Percentiles rank a stretch among this genome's conserved stretches.
Conservation (phyloP, 768 basidiomycete species). For the Tricholoma sp. region DNA sequence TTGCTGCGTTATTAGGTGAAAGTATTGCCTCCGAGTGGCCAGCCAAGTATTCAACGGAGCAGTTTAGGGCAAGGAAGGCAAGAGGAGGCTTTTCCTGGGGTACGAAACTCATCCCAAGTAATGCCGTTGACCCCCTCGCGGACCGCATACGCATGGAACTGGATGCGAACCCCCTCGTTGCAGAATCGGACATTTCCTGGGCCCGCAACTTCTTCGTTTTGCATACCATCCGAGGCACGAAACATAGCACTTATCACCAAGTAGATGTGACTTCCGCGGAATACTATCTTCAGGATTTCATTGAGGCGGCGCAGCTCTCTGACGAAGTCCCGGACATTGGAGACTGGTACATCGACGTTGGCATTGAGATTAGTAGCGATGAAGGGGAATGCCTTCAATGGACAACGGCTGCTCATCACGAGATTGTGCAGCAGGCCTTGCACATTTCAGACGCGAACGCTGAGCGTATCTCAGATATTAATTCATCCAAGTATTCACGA, state of each 20-base stretch:
- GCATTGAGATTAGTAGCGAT: constrained; percentile 12
- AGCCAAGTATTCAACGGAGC: constrained; percentile 13
- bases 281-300: not conserved
- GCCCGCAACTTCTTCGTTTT: constrained; percentile 18
- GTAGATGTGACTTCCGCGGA: not conserved
- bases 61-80: constrained; percentile 14
- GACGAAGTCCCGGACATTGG: not conserved
- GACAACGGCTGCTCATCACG: constrained; percentile 4
- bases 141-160: constrained; percentile 11
- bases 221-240: constrained; percentile 23
- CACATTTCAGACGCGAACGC: not conserved
- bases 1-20: constrained; percentile 3
- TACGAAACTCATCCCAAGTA: constrained; percentile 12
- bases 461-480: not conserved
- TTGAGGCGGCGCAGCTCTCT: not conserved
- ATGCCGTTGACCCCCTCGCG: constrained; percentile 6
- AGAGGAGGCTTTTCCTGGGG: constrained; percentile 13
- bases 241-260: constrained; percentile 14
- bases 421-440: constrained; percentile 1
- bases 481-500: constrained; percentile 6
- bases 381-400: constrained; percentile 11
- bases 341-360: constrained; percentile 19
- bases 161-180: not conserved
- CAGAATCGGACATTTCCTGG: constrained; percentile 10
- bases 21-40: constrained; percentile 19